phyloP scores from a whole-genome alignment of 345 rosid genomes.

The Orychophragmus violaceus region DNA sequence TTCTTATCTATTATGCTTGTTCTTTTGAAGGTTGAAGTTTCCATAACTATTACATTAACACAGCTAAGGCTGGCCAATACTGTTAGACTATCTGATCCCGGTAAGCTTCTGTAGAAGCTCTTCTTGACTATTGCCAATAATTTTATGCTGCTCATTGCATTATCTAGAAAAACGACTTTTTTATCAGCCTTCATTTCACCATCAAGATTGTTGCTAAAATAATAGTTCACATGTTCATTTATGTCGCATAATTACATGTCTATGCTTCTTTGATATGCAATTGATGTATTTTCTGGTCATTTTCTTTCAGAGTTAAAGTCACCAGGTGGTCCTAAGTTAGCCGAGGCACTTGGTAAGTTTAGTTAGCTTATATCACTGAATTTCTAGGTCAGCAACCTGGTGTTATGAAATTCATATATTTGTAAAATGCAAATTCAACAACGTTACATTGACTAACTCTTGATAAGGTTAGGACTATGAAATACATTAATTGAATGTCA shows the following conservation, averaged over 20 bases:
- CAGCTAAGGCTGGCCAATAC: constrained; percentile 73
- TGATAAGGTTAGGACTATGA: not conserved
- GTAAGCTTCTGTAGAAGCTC: constrained; percentile 32
- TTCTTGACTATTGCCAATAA: not conserved
- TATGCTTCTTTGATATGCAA: not conserved
- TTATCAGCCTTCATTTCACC: not conserved
- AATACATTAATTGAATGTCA: not conserved
- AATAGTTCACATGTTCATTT: not conserved
- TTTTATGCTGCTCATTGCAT: not conserved
- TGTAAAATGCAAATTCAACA: not conserved
- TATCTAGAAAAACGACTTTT: not conserved
- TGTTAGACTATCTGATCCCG: constrained; percentile 55
- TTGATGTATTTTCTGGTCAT: not conserved
- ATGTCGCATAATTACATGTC: not conserved
- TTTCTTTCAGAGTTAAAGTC: constrained; percentile 69
- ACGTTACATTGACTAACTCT: not conserved
- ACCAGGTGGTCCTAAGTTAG: constrained; percentile 68
- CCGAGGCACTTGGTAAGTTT: constrained; percentile 86
- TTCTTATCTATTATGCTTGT: constrained; percentile 19
- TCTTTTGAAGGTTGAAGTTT: constrained; percentile 75
- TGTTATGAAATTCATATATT: not conserved
- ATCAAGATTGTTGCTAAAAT: constrained; percentile 2
- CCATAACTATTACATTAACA: constrained; percentile 67
- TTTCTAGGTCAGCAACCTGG: not conserved
- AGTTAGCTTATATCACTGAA: not conserved